These are phyloP conservation scores for Anacardium occidentale DNA, from an alignment of 345 rosid genomes.

Conservation along the genomic window DNA sequence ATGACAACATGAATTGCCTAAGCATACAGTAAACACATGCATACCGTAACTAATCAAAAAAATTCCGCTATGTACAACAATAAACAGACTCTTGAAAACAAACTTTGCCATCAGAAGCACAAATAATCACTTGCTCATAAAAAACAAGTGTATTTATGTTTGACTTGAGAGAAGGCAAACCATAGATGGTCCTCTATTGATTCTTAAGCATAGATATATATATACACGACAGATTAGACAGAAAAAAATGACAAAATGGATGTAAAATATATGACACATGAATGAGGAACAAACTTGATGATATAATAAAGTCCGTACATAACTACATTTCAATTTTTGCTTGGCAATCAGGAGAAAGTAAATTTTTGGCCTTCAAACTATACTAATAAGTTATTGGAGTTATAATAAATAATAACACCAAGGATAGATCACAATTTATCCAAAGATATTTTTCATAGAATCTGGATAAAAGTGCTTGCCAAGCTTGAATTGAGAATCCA, in stretches of 20 bases:
- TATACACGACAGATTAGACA: too few species aligned
- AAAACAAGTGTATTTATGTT: too few species aligned
- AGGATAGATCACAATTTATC: too few species aligned
- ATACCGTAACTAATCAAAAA: background rate
- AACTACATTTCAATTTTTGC: too few species aligned
- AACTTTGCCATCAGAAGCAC: background rate
- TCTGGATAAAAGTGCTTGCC: background rate
- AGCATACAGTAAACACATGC: background rate
- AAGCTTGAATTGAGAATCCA: background rate
- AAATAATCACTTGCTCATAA: background rate
- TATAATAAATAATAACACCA: background rate
- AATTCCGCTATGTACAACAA: background rate
- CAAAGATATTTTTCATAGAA: background rate
- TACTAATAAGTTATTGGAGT: background rate
- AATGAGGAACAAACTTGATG: background rate
- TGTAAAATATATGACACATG: too few species aligned
- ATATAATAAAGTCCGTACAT: background rate
- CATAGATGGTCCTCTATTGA: background rate
- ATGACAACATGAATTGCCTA: slow-evolving; percentile 7
- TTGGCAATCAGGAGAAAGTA: too few species aligned
- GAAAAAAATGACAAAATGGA: too few species aligned
- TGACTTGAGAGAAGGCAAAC: background rate
- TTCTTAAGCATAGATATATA: too few species aligned
- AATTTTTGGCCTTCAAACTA: too few species aligned
- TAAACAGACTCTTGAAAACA: background rate